Base-by-base conservation (phyloP, 371 early-diverging fungal genomes). In the Syncephalastrum sp. region DNA sequence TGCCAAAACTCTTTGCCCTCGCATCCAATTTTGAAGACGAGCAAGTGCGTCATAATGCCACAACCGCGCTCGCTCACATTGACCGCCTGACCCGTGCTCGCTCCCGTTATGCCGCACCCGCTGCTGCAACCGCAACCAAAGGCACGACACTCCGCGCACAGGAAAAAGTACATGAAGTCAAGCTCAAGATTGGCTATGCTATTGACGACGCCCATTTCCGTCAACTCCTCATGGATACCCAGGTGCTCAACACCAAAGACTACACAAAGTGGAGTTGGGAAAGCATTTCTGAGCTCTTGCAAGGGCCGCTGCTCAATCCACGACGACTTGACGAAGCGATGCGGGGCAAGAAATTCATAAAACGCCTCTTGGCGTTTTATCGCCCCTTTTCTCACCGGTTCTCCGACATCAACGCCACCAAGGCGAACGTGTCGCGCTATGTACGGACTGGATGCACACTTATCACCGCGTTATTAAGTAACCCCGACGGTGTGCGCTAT, bases 261-360 rank as follows among this genome's bases (percentile, higher is more conserved):
- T 82, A 77, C 56, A 75, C 83, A 5, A 87, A 90, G 58, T 95
- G 95, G 95, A 83, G 83, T 44, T 95, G 91, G 93, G 88, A 90
- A 46, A 74, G 76, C 23, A 86, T 92, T 17, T 57, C 74, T 46
- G 91, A 92, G 58, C 68, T 93, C 2, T 60, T 93, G 6, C 87
- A 88, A 47, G 93, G 93, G 1, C 91, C 92, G 2, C 68, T 93
- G 44, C 59, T 82, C 15, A 87, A 86, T 59, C 82, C 89, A 2
- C 75, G 84, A 46, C 77, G 93, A 19, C 60, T 93, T 17, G 93
- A 93, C 17, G 95, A 95, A 57, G 85, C 86, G 0, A 73, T 90
- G 61, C 82, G 84, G 19, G 83, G 79, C 50, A 85, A 85, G 15
- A 91, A 90, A 57, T 89, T 92, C 33, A 77, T 90, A 13, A 88